A percentile compares a stretch with the other conserved stretches of the same genome.
These are phyloP conservation scores for Ceratocystis smalleyi DNA, from an alignment of 2,329 filamentous ascomycete genomes.

Conservation along the genomic window DNA sequence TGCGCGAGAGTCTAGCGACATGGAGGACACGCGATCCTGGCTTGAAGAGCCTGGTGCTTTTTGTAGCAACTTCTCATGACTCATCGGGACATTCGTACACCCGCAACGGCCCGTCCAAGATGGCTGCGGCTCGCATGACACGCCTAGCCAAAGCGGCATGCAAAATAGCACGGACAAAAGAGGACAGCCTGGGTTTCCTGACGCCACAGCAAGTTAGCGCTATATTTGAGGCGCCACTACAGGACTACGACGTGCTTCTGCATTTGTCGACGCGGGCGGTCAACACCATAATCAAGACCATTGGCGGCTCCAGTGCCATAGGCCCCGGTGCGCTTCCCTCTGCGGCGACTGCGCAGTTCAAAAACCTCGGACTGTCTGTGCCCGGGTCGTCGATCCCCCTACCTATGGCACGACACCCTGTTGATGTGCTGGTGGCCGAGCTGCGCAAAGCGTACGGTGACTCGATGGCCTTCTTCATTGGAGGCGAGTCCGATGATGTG, in stretches of 20 bases:
- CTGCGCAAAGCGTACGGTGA: conserved; percentile 51
- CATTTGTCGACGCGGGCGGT: conserved; percentile 45
- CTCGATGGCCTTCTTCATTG: conserved; percentile 65
- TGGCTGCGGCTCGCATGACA: conserved; percentile 72
- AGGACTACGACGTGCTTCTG: conserved; percentile 78
- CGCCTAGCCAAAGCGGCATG: conserved; percentile 63
- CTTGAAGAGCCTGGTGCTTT: conserved; percentile 69
- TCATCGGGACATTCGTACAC: conserved; percentile 69
- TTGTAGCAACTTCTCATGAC: conserved; percentile 69
- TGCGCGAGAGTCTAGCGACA: conserved; percentile 58
- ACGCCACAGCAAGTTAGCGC: conserved; percentile 20
- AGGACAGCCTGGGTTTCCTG: conserved; percentile 37
- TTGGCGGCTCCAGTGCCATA: conserved; percentile 23
- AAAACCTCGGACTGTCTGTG: conserved; percentile 38
- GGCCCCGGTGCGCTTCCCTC: conserved; percentile 25
- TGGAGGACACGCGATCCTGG: conserved; percentile 80
- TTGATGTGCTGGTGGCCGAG: conserved; percentile 49
- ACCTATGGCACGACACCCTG: conserved; percentile 43
- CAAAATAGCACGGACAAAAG: conserved; percentile 40
- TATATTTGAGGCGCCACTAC: conserved; percentile 58
- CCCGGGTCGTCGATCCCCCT: conserved; percentile 26
- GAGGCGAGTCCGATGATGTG: conserved; percentile 38
- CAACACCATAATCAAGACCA: conserved; percentile 28
- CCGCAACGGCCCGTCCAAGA: conserved; percentile 51
- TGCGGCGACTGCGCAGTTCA: conserved; percentile 39